These are phyloP conservation scores for Aspergillus costaricaensis DNA, from an alignment of 2,329 filamentous ascomycete species.

Conservation along the genomic window DNA sequence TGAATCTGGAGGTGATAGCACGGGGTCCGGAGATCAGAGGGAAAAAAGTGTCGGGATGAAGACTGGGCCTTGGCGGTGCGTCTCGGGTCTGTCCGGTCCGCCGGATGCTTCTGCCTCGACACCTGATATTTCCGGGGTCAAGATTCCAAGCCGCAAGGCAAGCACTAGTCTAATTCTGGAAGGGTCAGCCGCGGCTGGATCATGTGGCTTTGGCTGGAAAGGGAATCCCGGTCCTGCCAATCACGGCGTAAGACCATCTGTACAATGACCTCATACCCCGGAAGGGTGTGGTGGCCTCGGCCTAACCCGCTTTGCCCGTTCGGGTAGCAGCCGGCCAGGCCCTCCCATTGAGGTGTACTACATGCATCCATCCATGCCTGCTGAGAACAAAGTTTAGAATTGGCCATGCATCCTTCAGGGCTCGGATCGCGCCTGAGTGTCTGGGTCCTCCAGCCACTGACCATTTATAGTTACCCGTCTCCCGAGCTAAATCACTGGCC, in stretches of 20 bases:
- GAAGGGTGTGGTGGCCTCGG: background rate
- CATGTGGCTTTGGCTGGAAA: background rate
- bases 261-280: slow-evolving; percentile 3
- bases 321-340: background rate
- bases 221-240: background rate
- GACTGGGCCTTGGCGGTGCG: slow-evolving; percentile 22
- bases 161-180: background rate
- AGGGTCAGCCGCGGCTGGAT: background rate
- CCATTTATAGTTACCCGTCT: background rate
- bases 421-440: background rate
- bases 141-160: background rate
- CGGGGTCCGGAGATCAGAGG: slow-evolving; percentile 16
- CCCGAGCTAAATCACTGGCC: background rate
- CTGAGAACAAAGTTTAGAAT: background rate
- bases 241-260: background rate
- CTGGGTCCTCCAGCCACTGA: background rate
- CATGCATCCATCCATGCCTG: background rate
- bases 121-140: background rate
- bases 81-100: slow-evolving; percentile 18
- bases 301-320: background rate
- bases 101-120: slow-evolving; percentile 18
- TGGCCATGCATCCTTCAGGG: background rate
- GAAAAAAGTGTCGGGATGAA: slow-evolving; percentile 34
- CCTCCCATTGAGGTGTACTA: background rate
- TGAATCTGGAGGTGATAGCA: slow-evolving; percentile 14